Percentiles rank a stretch among this genome's conserved stretches.
These are phyloP conservation scores for Trichoderma hamatum DNA, from an alignment of 2,329 filamentous ascomycete species.

Conservation along the genomic window DNA sequence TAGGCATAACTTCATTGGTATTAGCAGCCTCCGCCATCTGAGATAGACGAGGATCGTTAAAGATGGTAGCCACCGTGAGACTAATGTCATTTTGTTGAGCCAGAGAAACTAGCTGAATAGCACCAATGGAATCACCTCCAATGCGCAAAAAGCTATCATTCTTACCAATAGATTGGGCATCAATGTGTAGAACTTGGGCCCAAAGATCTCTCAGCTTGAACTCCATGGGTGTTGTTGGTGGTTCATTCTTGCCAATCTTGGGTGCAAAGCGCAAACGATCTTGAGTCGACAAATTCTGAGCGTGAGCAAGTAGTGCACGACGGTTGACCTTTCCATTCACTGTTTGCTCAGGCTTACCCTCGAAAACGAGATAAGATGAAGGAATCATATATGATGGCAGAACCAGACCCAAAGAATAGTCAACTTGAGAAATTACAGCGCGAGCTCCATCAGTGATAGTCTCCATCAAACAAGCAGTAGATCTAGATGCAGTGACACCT, in stretches of 20 bases:
- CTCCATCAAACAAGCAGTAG: constrained; percentile 1
- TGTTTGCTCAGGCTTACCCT: constrained; percentile 26
- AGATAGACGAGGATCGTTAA: constrained; percentile 22
- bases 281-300: constrained; percentile 4
- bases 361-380: constrained; percentile 26
- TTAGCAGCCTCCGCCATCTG: constrained; percentile 22
- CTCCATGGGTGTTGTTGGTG: constrained; percentile 15
- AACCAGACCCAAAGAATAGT: constrained; percentile 20
- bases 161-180: constrained; percentile 10
- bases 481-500: background rate
- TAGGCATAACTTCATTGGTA: constrained; percentile 8
- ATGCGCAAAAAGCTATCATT: constrained; percentile 45
- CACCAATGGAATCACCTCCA: constrained; percentile 47
- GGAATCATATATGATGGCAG: constrained; percentile 29
- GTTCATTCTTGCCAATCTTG: constrained; percentile 19
- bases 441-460: constrained; percentile 17
- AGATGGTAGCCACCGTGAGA: constrained; percentile 22
- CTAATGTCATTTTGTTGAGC: constrained; percentile 18
- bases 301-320: constrained; percentile 6
- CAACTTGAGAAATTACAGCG: constrained; percentile 18
- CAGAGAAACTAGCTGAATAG: constrained; percentile 16
- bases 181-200: constrained; percentile 15
- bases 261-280: constrained; percentile 20
- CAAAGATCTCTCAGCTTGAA: constrained; percentile 24
- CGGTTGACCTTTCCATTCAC: constrained; percentile 28